A percentile compares a stretch with the other conserved stretches of the same genome.
phyloP scores from a whole-genome alignment of 495 filamentous ascomycete genomes.

The Trichoderma gamsii region DNA sequence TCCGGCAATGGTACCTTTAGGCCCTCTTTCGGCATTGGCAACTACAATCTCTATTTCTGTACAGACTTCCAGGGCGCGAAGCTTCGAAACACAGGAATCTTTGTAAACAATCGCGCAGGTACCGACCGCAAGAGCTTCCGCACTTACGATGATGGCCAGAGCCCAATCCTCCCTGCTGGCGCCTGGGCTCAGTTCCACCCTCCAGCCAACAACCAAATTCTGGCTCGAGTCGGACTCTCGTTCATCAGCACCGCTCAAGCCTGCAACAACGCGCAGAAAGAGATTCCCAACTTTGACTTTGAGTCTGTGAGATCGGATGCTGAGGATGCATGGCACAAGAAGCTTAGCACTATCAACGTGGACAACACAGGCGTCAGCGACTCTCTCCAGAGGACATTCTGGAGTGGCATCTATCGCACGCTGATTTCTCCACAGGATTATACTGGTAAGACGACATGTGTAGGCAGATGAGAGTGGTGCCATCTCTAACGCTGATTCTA shows the following conservation, averaged over 20 bases:
- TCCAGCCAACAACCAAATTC: slow-evolving; percentile 40
- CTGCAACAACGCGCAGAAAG: slow-evolving; percentile 53
- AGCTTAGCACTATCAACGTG: slow-evolving; percentile 50
- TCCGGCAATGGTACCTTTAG: slow-evolving; percentile 57
- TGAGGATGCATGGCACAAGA: slow-evolving; percentile 52
- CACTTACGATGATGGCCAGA: slow-evolving; percentile 46
- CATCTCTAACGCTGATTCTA: background rate
- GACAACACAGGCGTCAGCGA: slow-evolving; percentile 45
- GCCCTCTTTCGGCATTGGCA: slow-evolving; percentile 61
- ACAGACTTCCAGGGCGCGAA: slow-evolving; percentile 59
- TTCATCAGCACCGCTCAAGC: slow-evolving; percentile 57
- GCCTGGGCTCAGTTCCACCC: slow-evolving; percentile 52
- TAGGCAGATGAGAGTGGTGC: background rate
- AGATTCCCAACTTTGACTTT: slow-evolving; percentile 55
- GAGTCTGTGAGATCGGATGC: slow-evolving; percentile 44
- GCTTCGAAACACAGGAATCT: slow-evolving; percentile 55
- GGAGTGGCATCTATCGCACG: slow-evolving; percentile 59
- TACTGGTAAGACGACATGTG: slow-evolving; percentile 36
- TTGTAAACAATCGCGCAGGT: slow-evolving; percentile 48
- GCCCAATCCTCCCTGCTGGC: slow-evolving; percentile 56
- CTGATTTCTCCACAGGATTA: slow-evolving; percentile 67
- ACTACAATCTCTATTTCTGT: slow-evolving; percentile 55
- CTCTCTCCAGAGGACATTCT: slow-evolving; percentile 52
- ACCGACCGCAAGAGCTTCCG: slow-evolving; percentile 40
- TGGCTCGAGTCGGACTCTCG: slow-evolving; percentile 56